Base-by-base conservation (phyloP, 768 basidiomycete genomes). In the Scleroderma bovista region DNA sequence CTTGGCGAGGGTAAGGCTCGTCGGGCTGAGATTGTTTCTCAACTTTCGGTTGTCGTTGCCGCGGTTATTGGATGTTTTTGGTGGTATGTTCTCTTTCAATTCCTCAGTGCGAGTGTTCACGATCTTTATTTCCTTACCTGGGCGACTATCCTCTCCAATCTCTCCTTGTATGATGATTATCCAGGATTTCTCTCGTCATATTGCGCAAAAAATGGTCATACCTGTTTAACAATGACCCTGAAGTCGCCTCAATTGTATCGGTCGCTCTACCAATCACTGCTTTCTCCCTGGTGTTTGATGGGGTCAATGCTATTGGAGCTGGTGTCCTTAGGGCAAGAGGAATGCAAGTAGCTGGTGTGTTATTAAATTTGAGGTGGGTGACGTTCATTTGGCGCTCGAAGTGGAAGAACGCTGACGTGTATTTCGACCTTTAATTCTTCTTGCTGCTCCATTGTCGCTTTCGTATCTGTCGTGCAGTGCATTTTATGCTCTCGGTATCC, bases 271-370 rank as follows among this genome's bases (percentile, higher is more conserved):
- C 89, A 0, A 71, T 88, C 9, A 81, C 94, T 5, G 80, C 85
- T 6, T 70, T 87, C 23, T 88, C 84, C 73, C 88, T 95, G 65
- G 80, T 94, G 4, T 86, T 93, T 51, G 95, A 99, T 58, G 89
- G 84, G 1, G 72, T 82, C 10, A 63, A 76, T 2, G 83, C 77
- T 0, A 78, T 93, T 5, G 75, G 80, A 0, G 78, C 75, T 8
- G 93, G 93, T 3, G 80, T 97, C 52, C 73, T 98, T 47, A 77
- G 95, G 38, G 86, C 93, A 0, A 71, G 81, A 34, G 93, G 94
- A 19, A 87, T 84, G 65, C 88, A 88, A 68, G 83, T 72, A 46
- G 17, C 6, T 6, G 13, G 34, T 17, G 13, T 36, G 17, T 13
- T 36, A 17, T 13, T 17, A 13, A 36, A 36, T 17, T 36, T 36